Base-by-base conservation (phyloP, 495 filamentous ascomycete genomes). In the Neurospora intermedia region DNA sequence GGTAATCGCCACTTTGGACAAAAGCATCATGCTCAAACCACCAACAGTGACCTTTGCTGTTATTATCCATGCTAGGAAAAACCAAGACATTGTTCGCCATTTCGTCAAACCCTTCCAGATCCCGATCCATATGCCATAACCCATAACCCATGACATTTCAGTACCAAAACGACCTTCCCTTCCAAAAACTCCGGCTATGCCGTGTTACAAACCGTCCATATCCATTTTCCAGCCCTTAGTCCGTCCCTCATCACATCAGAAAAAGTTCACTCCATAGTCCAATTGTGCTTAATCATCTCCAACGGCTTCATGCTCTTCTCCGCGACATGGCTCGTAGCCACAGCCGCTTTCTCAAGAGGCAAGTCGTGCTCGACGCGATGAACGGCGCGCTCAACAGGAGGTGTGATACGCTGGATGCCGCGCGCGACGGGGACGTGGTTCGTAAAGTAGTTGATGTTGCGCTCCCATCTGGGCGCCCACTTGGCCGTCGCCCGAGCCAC, bases 401-500 rank as follows among this genome's bases (percentile, higher is more conserved):
- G 85, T 16, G 82, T 77, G 69, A 83, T 77, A 3, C 81, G 77
- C 73, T 83, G 81, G 70, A 84, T 81, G 71, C 84, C 74, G 9
- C 81, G 80, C 76, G 82, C 81, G 39, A 82, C 82, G 35, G 83
- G 84, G 39, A 82, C 82, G 39, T 83, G 84, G 35, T 78, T 75
- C 72, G 80, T 80, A 75, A 86, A 81, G 78, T 81, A 81, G 15
- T 76, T 82, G 75, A 83, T 86, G 80, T 84, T 86, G 69, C 83
- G 82, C 75, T 87, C 82, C 85, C 85, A 87, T 38, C 79, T 80
- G 10, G 85, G 85, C 9, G 85, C 85, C 85, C 85, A 87, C 72
- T 82, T 80, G 54, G 75, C 71, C 0, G 85, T 86, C 77, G 85
- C 83, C 1, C 75, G 70, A 18, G 81, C 79, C 23, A 87, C 46